phyloP scores from a whole-genome alignment of 257 asterid species.

The Scutellaria barbata region DNA sequence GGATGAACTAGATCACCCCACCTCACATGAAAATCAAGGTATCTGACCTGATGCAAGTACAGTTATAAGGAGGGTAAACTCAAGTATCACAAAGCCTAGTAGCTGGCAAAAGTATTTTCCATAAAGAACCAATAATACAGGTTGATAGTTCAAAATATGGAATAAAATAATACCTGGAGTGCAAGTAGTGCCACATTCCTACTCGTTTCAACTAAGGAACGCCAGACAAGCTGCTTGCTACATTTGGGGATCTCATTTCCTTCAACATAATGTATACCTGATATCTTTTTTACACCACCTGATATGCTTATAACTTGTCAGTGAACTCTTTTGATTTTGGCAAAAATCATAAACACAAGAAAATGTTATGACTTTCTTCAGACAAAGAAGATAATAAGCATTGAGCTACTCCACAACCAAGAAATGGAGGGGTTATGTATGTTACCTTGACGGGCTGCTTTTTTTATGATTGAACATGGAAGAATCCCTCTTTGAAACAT shows the following conservation, averaged over 20 bases:
- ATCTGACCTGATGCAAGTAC: conserved; percentile 67
- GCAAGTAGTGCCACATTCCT: conserved; percentile 73
- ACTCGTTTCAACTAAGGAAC: conserved; percentile 84
- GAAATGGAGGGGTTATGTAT: conserved; percentile 3
- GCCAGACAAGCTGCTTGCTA: conserved; percentile 77
- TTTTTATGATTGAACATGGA: conserved; percentile 58
- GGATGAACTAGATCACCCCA: conserved; percentile 83
- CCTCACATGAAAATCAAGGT: conserved; percentile 71
- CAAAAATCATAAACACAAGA: conserved; percentile 5
- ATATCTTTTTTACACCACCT: conserved; percentile 70
- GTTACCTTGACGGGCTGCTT: conserved; percentile 72
- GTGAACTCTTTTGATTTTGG: conserved; percentile 24
- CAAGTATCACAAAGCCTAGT: conserved; percentile 10
- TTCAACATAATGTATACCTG: conserved; percentile 64
- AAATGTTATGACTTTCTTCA: conserved; percentile 19
- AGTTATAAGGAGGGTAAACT: conserved; percentile 23
- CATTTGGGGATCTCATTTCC: conserved; percentile 62
- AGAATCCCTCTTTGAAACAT: conserved; percentile 63
- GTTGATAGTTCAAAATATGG: conserved; percentile 17
- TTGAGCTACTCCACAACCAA: conserved; percentile 30
- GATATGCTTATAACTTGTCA: conserved; percentile 39
- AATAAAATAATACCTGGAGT: conserved; percentile 64
- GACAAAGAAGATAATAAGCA: conserved; percentile 28
- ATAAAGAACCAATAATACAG: conserved; percentile 18
- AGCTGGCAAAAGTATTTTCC: conserved; percentile 26